phyloP scores from a whole-genome alignment of 2,329 filamentous ascomycete genomes.

The Cryphonectria naterciae region DNA sequence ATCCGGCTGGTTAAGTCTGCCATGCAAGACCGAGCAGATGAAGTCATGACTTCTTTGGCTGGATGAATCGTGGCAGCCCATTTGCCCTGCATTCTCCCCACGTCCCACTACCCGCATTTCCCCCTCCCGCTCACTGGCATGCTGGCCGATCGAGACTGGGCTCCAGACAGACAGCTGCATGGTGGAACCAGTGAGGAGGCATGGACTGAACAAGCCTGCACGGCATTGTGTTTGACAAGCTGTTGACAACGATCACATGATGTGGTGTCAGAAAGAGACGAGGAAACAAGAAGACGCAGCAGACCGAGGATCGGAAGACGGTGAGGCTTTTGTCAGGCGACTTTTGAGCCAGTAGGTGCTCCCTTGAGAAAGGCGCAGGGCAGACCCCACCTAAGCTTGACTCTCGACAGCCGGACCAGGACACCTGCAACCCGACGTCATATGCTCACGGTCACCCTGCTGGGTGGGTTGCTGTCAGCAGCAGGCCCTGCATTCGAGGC shows the following conservation, averaged over 20 bases:
- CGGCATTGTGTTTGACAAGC: background rate
- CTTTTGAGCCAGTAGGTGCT: background rate
- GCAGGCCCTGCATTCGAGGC: background rate
- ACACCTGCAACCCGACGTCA: constrained; percentile 28
- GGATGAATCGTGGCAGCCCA: background rate
- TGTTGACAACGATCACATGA: background rate
- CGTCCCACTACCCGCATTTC: background rate
- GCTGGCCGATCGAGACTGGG: background rate
- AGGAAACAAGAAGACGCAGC: background rate
- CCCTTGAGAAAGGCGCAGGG: background rate
- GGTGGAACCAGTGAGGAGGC: background rate
- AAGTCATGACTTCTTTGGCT: background rate
- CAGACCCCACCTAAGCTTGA: background rate
- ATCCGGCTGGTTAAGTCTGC: background rate
- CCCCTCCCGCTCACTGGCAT: background rate
- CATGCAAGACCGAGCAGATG: background rate
- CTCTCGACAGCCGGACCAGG: background rate
- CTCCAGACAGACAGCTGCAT: background rate
- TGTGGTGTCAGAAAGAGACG: background rate
- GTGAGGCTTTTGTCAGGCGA: background rate
- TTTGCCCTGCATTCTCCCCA: background rate
- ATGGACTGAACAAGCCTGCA: background rate
- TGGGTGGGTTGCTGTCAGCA: constrained; percentile 15
- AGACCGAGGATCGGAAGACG: background rate
- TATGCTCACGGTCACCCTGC: constrained; percentile 23